Evolutionary conservation across 2,329 filamentous ascomycete genomes (phyloP).

Genomic region (Colletotrichum gigasporum): DNA sequence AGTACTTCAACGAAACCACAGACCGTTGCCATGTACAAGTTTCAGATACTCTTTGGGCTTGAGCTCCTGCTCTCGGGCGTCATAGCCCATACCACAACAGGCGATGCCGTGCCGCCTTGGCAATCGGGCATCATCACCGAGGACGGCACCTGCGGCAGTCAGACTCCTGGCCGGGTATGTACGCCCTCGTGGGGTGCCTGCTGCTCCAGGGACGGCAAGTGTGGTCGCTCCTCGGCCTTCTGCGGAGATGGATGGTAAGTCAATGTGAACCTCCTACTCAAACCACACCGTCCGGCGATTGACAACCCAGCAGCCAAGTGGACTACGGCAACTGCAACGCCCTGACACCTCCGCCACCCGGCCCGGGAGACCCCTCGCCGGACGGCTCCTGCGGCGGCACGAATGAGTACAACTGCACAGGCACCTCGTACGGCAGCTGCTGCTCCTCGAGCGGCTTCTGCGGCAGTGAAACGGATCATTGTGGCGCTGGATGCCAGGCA

Average conservation of each 20-base stretch:
- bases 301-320: neutral
- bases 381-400: no score
- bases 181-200: constrained; percentile 12
- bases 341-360: neutral
- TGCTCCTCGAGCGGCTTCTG: no score
- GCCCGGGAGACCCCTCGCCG: neutral
- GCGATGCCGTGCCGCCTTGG: neutral
- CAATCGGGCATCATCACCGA: constrained; percentile 9
- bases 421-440: no score
- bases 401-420: neutral
- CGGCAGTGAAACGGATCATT: no score
- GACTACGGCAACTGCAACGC: neutral
- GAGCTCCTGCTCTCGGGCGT: neutral
- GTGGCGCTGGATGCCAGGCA: no score
- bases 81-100: neutral
- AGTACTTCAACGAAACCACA: no score
- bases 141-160: constrained; percentile 2
- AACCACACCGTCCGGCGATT: neutral
- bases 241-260: constrained; percentile 17
- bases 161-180: neutral
- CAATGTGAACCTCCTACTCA: neutral
- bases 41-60: neutral
- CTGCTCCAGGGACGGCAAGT: constrained; percentile 1
- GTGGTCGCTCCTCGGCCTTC: neutral
- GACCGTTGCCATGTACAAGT: neutral